phyloP scores from a whole-genome alignment of 768 basidiomycete genomes.

The Mycena sanguinolenta region DNA sequence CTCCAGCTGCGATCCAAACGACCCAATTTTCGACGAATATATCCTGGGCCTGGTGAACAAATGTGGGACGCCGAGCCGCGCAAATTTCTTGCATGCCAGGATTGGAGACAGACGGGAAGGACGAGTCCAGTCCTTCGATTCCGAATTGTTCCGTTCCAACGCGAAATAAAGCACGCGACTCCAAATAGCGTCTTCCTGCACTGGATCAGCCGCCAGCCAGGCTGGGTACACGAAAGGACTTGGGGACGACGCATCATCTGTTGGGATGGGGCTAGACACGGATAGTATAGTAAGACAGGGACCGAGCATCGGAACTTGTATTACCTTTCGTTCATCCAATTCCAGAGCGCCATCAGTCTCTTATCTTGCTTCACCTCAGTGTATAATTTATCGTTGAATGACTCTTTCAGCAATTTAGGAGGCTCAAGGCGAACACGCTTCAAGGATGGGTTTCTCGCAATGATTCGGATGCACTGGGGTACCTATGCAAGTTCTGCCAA shows the following conservation, averaged over 20 bases:
- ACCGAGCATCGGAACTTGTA: neutral
- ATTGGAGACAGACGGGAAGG: neutral
- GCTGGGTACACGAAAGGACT: conserved; percentile 2
- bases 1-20: neutral
- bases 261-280: neutral
- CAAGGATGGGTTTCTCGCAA: conserved; percentile 9
- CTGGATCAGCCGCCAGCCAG: conserved; percentile 11
- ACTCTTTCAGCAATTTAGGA: neutral
- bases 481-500: neutral
- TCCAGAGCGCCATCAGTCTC: neutral
- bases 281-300: neutral
- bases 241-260: neutral
- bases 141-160: neutral
- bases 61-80: conserved; percentile 16
- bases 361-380: neutral
- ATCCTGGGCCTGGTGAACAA: conserved; percentile 3
- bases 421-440: conserved; percentile 6
- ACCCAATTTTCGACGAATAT: neutral
- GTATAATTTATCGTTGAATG: neutral
- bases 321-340: neutral
- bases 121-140: too few relatives aligned
- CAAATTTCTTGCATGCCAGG: conserved; percentile 19
- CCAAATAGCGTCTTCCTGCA: conserved; percentile 19
- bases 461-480: neutral
- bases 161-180: conserved; percentile 20